Conservation (phyloP, 345 rosid genomes). For the Pistacia vera region DNA sequence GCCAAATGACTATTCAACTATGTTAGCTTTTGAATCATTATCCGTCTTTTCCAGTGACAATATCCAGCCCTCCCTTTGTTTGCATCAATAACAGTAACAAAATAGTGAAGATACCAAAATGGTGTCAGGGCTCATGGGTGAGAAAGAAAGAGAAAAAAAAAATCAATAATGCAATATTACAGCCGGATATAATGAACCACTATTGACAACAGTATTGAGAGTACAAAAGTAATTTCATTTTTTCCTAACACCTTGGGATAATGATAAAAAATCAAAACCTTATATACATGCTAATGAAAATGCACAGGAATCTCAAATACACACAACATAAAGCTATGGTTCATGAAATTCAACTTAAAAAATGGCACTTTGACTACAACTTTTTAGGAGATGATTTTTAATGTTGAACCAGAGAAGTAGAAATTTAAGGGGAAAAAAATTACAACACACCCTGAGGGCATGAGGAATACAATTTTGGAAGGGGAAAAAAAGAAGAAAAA, state of each 20-base stretch:
- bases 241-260: background rate
- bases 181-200: background rate
- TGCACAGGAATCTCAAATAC: no score
- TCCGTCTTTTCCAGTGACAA: background rate
- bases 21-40: background rate
- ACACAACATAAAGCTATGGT: no score
- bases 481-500: background rate
- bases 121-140: background rate
- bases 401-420: background rate
- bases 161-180: background rate
- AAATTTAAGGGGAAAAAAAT: background rate
- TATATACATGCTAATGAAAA: no score
- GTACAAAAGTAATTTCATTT: background rate
- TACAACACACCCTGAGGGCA: background rate
- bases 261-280: no score
- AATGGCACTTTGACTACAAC: background rate
- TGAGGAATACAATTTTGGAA: background rate
- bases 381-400: background rate
- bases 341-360: no score
- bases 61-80: constrained; percentile 1
- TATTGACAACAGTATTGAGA: background rate
- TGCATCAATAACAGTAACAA: background rate
- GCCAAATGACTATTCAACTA: background rate
- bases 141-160: background rate
- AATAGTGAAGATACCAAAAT: background rate